Conservation (phyloP, 2,329 filamentous ascomycete species). For the Incumbomyces delicatus region DNA sequence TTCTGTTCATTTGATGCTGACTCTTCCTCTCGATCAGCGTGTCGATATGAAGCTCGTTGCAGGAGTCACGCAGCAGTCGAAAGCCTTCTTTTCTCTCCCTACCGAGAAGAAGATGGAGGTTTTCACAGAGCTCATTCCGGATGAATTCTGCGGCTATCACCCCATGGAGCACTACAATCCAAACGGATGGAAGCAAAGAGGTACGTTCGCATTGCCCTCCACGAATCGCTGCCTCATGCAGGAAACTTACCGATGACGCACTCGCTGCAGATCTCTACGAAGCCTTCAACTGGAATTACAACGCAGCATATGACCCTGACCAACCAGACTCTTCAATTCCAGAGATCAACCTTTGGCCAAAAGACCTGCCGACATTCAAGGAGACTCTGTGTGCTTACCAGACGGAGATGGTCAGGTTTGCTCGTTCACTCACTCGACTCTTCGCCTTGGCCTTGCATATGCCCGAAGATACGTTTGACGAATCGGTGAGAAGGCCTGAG, state of each 20-base stretch:
- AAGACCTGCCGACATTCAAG: slow-evolving; percentile 16
- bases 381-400: slow-evolving; percentile 12
- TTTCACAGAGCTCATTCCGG: slow-evolving; percentile 25
- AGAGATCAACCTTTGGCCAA: slow-evolving; percentile 10
- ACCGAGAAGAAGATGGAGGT: slow-evolving; percentile 40
- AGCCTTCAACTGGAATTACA: slow-evolving; percentile 10
- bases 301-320: slow-evolving; percentile 5
- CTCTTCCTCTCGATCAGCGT: slow-evolving; percentile 32
- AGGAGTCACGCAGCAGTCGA: slow-evolving; percentile 29
- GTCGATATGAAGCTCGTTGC: slow-evolving; percentile 25
- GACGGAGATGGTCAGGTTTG: slow-evolving; percentile 10
- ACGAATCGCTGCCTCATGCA: not conserved
- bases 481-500: slow-evolving; percentile 25
- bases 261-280: slow-evolving; percentile 10
- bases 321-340: slow-evolving; percentile 6
- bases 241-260: not conserved
- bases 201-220: not conserved
- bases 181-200: slow-evolving; percentile 10
- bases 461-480: slow-evolving; percentile 33
- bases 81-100: slow-evolving; percentile 35
- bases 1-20: slow-evolving; percentile 23
- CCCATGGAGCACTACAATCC: slow-evolving; percentile 10
- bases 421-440: slow-evolving; percentile 28
- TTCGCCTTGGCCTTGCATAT: slow-evolving; percentile 35
- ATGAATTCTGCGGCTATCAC: slow-evolving; percentile 12